A percentile compares a stretch with the other conserved stretches of the same genome.
Evolutionary conservation across 768 basidiomycete species (phyloP).

Genomic region (Phallus indusiatus): DNA sequence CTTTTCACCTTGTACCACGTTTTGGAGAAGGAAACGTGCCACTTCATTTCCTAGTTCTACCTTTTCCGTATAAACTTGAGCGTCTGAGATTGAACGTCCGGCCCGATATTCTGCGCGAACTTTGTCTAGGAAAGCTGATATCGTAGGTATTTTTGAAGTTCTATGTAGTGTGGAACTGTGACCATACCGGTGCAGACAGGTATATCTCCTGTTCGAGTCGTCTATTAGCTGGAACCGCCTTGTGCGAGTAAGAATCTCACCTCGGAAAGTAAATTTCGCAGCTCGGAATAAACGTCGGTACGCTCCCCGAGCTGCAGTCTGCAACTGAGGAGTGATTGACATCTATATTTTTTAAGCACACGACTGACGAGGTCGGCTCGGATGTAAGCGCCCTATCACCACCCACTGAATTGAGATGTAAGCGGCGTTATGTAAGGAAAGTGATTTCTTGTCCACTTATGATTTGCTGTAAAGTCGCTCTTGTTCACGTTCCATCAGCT

Average conservation of each 20-base stretch:
- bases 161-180: neutral
- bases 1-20: constrained; percentile 74
- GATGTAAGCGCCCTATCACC: too few species aligned
- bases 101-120: constrained; percentile 51
- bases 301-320: constrained; percentile 59
- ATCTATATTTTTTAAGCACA: constrained; percentile 21
- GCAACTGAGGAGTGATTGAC: constrained; percentile 47
- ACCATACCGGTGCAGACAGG: constrained; percentile 42
- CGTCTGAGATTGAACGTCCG: constrained; percentile 32
- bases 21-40: constrained; percentile 62
- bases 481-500: neutral
- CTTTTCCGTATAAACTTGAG: constrained; percentile 41
- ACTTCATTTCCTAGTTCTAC: constrained; percentile 59
- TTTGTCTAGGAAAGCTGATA: constrained; percentile 61
- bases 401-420: too few species aligned
- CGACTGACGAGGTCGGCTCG: too few species aligned
- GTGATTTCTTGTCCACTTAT: neutral
- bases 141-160: constrained; percentile 7
- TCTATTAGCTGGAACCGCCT: constrained; percentile 5
- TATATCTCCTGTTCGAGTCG: constrained; percentile 38
- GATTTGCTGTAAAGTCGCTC: neutral
- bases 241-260: constrained; percentile 25
- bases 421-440: neutral
- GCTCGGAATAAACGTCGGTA: constrained; percentile 67
- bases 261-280: constrained; percentile 56